Evolutionary conservation across 805 yeast genomes (phyloP), one percentile per base, ranked within the genome.

Genomic region (Spathaspora gorwiae): DNA sequence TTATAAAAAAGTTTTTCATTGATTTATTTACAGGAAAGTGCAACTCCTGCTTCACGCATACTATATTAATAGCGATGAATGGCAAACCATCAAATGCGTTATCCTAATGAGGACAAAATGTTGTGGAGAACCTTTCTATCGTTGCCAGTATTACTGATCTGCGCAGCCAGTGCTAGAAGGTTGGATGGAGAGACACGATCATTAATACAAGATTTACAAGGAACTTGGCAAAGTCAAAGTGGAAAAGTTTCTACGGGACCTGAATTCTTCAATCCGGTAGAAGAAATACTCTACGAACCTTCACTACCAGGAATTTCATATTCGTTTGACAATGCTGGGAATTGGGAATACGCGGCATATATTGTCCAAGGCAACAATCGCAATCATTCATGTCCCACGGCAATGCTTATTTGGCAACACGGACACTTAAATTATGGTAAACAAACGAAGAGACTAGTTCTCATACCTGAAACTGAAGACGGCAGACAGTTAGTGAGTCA

Each of bases 151-250:
- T 31, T 31, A 31, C 11, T n/a, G 11, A 31, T 31, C 33, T 31
- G 11, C 11, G 33, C 5, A 5, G n/a, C 5, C n/a, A 11, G 3
- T 31, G 11, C 33, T 11, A 31, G n/a, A 31, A n/a, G n/a, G n/a
- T 31, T 31, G 11, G 33, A n/a, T 31, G n/a, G 35, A 35, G 8
- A 15, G 24, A 6, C n/a, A 1, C 6, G 5, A 19, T 6, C 37
- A 35, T 3, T 19, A 19, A 34, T 39, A 19, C 24, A 19, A 19
- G 24, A 19, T 2, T n/a, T 47, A 6, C 45, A 46, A 43, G 61
- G 61, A 7, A 57, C 61, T 7, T 56, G 61, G 61, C 43, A 46
- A 46, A 54, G 58, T 40, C 51, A 54, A 35, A 52, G 58, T 5
- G 32, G 41, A 19, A 50, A 54, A 7, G 60, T 57, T 7, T 31